These are phyloP conservation scores for Massariosphaeria phaeospora DNA, from an alignment of 495 filamentous ascomycete species.

Conservation along the genomic window DNA sequence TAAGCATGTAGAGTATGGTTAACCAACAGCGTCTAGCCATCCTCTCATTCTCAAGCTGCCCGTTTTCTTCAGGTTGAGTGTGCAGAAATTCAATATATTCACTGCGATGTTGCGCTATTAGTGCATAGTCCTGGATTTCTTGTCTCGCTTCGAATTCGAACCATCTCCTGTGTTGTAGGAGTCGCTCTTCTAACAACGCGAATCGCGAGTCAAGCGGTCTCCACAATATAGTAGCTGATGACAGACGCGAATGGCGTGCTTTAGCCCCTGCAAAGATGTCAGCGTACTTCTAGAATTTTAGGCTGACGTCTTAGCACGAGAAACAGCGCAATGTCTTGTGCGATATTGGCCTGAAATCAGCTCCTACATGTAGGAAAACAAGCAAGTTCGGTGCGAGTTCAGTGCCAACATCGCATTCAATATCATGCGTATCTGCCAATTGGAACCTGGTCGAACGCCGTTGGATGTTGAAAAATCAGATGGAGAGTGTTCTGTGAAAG, in stretches of 20 bases:
- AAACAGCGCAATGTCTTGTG: not conserved
- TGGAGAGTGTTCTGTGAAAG: too few relatives aligned
- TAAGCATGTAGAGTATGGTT: not conserved
- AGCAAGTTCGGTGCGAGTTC: too few relatives aligned
- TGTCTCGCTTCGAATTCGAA: conserved; percentile 25
- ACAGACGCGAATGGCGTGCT: conserved; percentile 16
- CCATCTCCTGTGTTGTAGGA: conserved; percentile 16
- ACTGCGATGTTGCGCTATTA: conserved; percentile 7
- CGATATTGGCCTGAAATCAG: not conserved
- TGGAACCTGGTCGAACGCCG: too few relatives aligned
- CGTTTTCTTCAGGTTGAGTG: conserved; percentile 1
- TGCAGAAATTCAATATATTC: conserved; percentile 17
- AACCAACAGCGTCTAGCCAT: conserved; percentile 18
- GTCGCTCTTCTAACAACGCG: conserved; percentile 9
- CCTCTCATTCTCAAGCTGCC: conserved; percentile 7
- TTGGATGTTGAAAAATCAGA: not conserved
- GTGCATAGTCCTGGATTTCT: not conserved
- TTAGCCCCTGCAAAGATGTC: conserved; percentile 19
- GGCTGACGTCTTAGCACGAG: conserved; percentile 2
- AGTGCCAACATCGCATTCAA: not conserved
- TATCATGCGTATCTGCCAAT: too few relatives aligned
- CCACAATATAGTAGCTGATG: conserved; percentile 12
- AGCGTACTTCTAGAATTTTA: not conserved
- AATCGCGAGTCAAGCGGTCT: conserved; percentile 24
- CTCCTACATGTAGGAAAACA: too few relatives aligned